These are phyloP conservation scores for Leccinum uliginosum DNA, from an alignment of 768 basidiomycete species.

Conservation along the genomic window DNA sequence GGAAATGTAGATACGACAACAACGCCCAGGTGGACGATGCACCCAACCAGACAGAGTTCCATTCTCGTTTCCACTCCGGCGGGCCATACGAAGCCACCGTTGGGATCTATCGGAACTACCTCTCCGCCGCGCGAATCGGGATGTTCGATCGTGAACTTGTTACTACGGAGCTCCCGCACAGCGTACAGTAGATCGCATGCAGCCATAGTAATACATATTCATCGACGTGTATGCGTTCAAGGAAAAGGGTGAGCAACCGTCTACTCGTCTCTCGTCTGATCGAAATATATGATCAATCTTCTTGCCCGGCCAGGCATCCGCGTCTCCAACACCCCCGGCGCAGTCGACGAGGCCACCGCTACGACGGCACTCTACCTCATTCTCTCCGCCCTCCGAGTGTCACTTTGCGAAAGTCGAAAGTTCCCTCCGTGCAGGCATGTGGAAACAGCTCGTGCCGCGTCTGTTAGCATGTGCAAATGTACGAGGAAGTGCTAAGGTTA, in stretches of 20 bases:
- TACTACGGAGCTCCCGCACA: constrained; percentile 50
- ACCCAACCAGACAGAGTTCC: constrained; percentile 42
- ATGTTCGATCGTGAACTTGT: constrained; percentile 51
- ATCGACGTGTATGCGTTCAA: constrained; percentile 74
- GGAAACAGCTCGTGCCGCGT: constrained; percentile 51
- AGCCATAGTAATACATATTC: no score
- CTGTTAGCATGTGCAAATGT: no score
- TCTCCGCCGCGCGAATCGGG: constrained; percentile 41
- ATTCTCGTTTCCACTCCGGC: constrained; percentile 36
- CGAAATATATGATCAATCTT: no score
- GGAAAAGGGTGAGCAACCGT: constrained; percentile 54
- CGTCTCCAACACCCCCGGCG: constrained; percentile 78
- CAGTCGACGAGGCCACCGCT: constrained; percentile 88
- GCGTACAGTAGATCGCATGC: constrained; percentile 79
- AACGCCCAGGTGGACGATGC: constrained; percentile 34
- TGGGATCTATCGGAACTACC: constrained; percentile 48
- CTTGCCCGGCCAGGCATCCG: neutral
- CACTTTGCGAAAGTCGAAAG: constrained; percentile 66
- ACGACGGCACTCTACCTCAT: constrained; percentile 83
- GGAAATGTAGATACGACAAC: no score
- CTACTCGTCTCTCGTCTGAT: no score
- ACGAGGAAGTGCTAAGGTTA: no score
- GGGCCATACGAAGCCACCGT: constrained; percentile 47
- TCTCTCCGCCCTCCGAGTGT: constrained; percentile 69
- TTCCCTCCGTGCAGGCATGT: constrained; percentile 45